Evolutionary conservation across 2,329 filamentous ascomycete genomes (phyloP), one percentile per base, ranked within the genome.

Genomic region (Furcasterigmium sp.): DNA sequence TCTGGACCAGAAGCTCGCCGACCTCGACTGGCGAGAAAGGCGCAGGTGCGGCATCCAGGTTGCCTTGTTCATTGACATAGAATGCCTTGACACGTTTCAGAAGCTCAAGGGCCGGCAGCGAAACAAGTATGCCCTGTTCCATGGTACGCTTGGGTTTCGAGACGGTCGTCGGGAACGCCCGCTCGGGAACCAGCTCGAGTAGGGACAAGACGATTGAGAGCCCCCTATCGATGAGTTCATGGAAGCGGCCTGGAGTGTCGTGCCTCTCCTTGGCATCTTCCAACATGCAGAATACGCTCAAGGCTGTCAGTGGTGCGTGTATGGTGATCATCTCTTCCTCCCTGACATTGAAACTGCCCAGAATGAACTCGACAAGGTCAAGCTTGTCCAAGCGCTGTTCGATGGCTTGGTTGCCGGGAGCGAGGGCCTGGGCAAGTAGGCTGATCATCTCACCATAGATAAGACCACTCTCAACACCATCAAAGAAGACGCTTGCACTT

Each of bases 401-500:
- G 4, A 59, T 53, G 26, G 58, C 56, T n/a, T 68, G 42, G 28
- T 58, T 65, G 18, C 69, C 70, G 5, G 73, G 65, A 3, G 70
- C 69, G 42, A 82, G 67, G n/a, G 78, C 70, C 53, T 81, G 73
- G 2, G 74, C 73, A 46, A 93, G 69, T 34, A 93, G 73, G 11
- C 79, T 71, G 44, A 88, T 69, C 44, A 95, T 73, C 58, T 95
- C 88, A 38, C 85, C 83, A 72, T 94, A 98, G 37, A 98, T 95
- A 17, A 97, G 72, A 8, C 87, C 85, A 55, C 91, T 95, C 64
- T 98, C 93, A 30, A 97, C 91, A 5, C 91, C 91, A 58, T 98
- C 93, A 53, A 98, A 98, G 65, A 98, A 98, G 32, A 93, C 85
- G 58, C 87, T 95, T 5, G 91, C 93, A 59, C 91, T 97, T 52